phyloP scores from a whole-genome alignment of 129 eudicot genomes.

The Cynara cardunculus region DNA sequence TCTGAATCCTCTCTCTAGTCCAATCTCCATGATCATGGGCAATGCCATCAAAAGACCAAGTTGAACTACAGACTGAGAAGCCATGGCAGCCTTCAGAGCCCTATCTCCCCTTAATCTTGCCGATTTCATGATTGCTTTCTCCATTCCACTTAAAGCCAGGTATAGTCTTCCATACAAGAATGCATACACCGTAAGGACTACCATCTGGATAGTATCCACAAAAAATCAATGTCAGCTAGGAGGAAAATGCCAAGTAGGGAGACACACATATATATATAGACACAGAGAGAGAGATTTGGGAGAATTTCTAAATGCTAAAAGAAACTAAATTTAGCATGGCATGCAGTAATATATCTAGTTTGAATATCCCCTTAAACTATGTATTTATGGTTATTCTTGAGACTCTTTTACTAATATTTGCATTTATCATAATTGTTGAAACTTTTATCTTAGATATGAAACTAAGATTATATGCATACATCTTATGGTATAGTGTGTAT shows the following conservation, averaged over 20 bases:
- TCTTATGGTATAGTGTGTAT: background rate
- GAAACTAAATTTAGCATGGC: background rate
- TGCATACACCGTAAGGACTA: conserved; percentile 58
- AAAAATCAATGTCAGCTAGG: background rate
- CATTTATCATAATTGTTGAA: background rate
- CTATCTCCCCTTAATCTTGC: conserved; percentile 51
- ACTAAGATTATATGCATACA: background rate
- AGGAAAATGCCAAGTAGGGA: background rate
- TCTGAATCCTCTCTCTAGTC: conserved; percentile 66
- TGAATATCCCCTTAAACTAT: background rate
- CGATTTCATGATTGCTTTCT: conserved; percentile 38
- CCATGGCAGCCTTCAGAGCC: conserved; percentile 55
- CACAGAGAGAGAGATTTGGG: background rate
- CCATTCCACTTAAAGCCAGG: conserved; percentile 64
- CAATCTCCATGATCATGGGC: conserved; percentile 79
- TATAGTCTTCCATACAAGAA: conserved; percentile 59
- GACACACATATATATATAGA: background rate
- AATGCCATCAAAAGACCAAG: conserved; percentile 59
- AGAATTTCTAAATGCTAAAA: background rate
- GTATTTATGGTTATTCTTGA: background rate
- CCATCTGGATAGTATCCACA: conserved; percentile 34
- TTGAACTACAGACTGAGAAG: conserved; percentile 67
- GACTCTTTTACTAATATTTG: background rate
- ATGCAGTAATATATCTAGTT: background rate
- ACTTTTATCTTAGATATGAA: background rate